Conservation (phyloP, 306 rosid genomes). For the Phaseolus lunatus region DNA sequence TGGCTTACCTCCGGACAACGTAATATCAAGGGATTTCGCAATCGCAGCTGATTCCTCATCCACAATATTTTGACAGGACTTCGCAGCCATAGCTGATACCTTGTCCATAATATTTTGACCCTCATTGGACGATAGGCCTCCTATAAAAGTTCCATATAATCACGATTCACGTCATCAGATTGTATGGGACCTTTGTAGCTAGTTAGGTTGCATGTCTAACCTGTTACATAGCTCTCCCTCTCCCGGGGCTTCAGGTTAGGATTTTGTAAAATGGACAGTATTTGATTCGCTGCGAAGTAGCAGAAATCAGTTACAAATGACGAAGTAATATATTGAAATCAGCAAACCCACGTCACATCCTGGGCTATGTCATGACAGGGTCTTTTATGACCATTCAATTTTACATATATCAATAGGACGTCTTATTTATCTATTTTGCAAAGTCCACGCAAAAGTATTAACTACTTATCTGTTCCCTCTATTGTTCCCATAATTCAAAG, state of each 20-base stretch:
- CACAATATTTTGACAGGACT: constrained; percentile 38
- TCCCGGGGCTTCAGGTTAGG: constrained; percentile 49
- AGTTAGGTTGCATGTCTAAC: constrained; percentile 39
- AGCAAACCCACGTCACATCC: constrained; percentile 27
- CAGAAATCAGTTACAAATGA: constrained; percentile 39
- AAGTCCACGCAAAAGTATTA: not conserved
- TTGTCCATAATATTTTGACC: constrained; percentile 33
- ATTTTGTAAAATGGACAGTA: constrained; percentile 73
- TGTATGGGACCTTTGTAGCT: constrained; percentile 38
- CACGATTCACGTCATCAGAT: constrained; percentile 39
- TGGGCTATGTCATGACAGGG: constrained; percentile 20
- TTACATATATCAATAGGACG: constrained; percentile 22
- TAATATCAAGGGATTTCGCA: constrained; percentile 36
- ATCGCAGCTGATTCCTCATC: constrained; percentile 41
- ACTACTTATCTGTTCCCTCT: constrained; percentile 12
- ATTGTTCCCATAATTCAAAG: constrained; percentile 14
- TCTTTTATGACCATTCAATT: constrained; percentile 26
- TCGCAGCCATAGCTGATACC: constrained; percentile 41
- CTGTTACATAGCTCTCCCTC: constrained; percentile 46
- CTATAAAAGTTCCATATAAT: constrained; percentile 49
- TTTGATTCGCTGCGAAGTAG: constrained; percentile 69
- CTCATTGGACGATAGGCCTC: constrained; percentile 36
- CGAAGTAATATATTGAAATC: constrained; percentile 32
- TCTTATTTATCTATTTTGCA: constrained; percentile 11
- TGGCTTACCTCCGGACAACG: constrained; percentile 57